phyloP scores from a whole-genome alignment of 2,329 filamentous ascomycete species.

The Cladosporium sp. region DNA sequence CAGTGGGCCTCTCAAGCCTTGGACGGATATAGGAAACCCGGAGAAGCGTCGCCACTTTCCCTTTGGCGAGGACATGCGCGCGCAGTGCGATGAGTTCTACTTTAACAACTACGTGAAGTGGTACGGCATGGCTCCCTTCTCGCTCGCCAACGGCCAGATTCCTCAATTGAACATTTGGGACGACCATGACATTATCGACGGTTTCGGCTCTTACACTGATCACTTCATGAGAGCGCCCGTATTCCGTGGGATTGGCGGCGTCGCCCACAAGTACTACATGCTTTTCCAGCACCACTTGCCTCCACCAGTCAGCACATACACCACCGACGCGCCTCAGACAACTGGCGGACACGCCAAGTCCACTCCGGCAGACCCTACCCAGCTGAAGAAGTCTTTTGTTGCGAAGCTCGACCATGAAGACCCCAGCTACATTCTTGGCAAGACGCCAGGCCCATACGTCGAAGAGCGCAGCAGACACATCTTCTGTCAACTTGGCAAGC shows the following conservation, averaged over 20 bases:
- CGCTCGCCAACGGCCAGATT: constrained; percentile 61
- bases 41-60: constrained; percentile 59
- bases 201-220: constrained; percentile 65
- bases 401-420: constrained; percentile 59
- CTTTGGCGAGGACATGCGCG: constrained; percentile 66
- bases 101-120: constrained; percentile 62
- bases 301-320: constrained; percentile 82
- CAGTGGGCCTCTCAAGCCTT: constrained; percentile 70
- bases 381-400: constrained; percentile 75
- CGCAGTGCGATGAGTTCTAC: constrained; percentile 62
- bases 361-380: constrained; percentile 65
- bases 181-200: constrained; percentile 66
- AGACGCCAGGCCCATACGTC: constrained; percentile 68
- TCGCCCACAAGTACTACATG: constrained; percentile 58
- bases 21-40: constrained; percentile 63
- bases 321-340: constrained; percentile 66
- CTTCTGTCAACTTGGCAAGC: constrained; percentile 63
- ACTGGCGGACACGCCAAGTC: constrained; percentile 44
- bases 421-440: constrained; percentile 74
- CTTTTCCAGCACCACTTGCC: constrained; percentile 76
- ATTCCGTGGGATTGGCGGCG: constrained; percentile 65
- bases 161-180: constrained; percentile 68
- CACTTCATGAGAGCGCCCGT: constrained; percentile 67
- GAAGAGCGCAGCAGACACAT: constrained; percentile 62
- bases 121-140: constrained; percentile 70